Conservation (phyloP, 2,329 filamentous ascomycete genomes). For the Rutstroemia sp. region DNA sequence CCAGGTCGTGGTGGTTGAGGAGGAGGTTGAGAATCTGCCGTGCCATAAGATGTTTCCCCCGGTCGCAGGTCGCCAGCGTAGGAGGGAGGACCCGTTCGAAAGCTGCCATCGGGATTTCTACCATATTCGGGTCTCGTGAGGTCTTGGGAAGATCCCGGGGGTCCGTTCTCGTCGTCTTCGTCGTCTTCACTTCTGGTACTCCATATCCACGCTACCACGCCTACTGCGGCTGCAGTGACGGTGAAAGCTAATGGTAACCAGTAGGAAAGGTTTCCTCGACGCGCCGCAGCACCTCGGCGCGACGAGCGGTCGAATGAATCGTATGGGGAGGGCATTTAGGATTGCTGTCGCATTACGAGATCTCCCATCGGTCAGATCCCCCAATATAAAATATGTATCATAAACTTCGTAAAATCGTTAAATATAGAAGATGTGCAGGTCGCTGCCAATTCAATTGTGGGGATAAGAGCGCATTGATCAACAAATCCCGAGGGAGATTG, state of each 20-base stretch:
- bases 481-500: constrained; percentile 9
- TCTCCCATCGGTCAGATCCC: constrained; percentile 10
- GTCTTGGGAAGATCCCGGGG: constrained; percentile 39
- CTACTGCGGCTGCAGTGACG: constrained; percentile 78
- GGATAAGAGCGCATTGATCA: constrained; percentile 7
- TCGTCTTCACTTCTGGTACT: constrained; percentile 74
- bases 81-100: constrained; percentile 33
- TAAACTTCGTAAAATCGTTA: constrained; percentile 7
- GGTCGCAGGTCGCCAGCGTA: constrained; percentile 33
- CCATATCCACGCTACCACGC: constrained; percentile 88
- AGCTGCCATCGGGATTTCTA: constrained; percentile 26
- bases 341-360: constrained; percentile 19
- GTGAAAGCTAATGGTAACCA: constrained; percentile 87
- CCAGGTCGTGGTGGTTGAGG: constrained; percentile 29
- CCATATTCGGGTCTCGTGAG: constrained; percentile 34
- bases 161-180: constrained; percentile 41
- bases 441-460: constrained; percentile 7
- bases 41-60: constrained; percentile 36
- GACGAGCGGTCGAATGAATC: constrained; percentile 44
- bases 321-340: constrained; percentile 58
- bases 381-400: neutral
- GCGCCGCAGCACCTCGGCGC: constrained; percentile 35
- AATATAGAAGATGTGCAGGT: constrained; percentile 1
- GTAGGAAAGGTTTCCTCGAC: constrained; percentile 63
- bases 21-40: constrained; percentile 22